These are phyloP conservation scores for Colletotrichum somersetense DNA, from an alignment of 2,329 filamentous ascomycete genomes.

Conservation along the genomic window DNA sequence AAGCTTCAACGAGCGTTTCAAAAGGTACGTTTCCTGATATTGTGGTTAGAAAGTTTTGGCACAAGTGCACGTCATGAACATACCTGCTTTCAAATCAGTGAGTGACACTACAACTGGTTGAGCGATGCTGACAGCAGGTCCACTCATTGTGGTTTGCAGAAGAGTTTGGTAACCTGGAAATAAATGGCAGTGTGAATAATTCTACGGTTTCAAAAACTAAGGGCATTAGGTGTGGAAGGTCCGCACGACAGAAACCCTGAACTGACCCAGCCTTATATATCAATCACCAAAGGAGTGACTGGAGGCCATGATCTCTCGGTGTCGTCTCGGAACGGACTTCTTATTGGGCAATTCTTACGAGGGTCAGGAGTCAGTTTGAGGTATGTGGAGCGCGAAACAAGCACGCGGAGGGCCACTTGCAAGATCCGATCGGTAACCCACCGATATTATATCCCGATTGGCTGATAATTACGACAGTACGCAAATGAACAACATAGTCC, in stretches of 20 bases:
- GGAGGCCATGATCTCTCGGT: too few species aligned
- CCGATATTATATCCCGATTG: slow-evolving; percentile 5
- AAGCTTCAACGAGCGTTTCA: slow-evolving; percentile 79
- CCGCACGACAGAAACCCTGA: not conserved
- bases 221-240: not conserved
- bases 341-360: slow-evolving; percentile 18
- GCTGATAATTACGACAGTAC: slow-evolving; percentile 3
- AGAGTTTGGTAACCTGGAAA: not conserved
- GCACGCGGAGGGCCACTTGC: not conserved
- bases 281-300: not conserved
- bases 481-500: not conserved
- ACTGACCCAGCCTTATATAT: slow-evolving; percentile 2
- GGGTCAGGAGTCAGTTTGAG: not conserved
- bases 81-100: slow-evolving; percentile 69
- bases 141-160: not conserved
- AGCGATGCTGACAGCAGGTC: slow-evolving; percentile 54
- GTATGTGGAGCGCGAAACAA: slow-evolving; percentile 5
- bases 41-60: not conserved
- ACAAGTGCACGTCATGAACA: slow-evolving; percentile 23
- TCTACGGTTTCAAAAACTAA: not conserved
- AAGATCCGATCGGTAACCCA: not conserved
- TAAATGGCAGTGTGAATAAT: not conserved
- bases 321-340: not conserved
- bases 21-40: slow-evolving; percentile 74
- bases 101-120: slow-evolving; percentile 72